These are phyloP conservation scores for Globisporangium middletonii DNA, from an alignment of 352 stramenopile genomes.

Conservation along the genomic window DNA sequence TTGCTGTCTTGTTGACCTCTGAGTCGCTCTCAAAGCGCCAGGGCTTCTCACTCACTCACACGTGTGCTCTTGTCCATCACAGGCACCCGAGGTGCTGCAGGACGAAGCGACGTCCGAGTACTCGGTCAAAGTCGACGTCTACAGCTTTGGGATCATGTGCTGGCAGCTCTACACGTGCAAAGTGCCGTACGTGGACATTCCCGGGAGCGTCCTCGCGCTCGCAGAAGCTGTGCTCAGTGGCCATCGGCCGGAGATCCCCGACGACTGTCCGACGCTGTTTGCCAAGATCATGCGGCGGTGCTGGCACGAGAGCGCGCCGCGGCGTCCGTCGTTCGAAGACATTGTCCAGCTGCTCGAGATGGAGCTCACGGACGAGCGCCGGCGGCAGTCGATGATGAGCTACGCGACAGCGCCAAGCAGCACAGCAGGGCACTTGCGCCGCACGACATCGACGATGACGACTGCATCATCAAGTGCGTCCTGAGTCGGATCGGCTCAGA, in stretches of 20 bases:
- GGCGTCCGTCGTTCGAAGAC: conserved; percentile 69
- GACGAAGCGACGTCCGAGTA: conserved; percentile 66
- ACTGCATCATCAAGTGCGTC: conserved; percentile 1
- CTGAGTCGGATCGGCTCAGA: background rate
- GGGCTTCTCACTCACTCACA: background rate
- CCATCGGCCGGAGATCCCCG: conserved; percentile 53
- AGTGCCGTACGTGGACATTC: conserved; percentile 68
- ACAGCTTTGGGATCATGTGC: conserved; percentile 83
- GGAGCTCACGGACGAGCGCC: conserved; percentile 49
- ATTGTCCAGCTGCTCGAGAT: conserved; percentile 76
- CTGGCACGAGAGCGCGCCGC: conserved; percentile 65
- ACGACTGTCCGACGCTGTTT: conserved; percentile 57
- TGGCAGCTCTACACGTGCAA: conserved; percentile 77
- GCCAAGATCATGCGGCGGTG: conserved; percentile 79
- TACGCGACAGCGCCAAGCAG: conserved; percentile 4
- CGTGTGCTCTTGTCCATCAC: background rate
- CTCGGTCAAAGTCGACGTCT: conserved; percentile 81
- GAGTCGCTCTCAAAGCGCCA: too few species aligned
- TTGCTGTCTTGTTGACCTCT: background rate
- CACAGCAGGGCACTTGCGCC: conserved; percentile 1
- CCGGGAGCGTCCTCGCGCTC: conserved; percentile 66
- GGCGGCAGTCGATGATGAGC: conserved; percentile 17
- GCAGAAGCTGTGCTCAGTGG: conserved; percentile 66
- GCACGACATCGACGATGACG: conserved; percentile 1
- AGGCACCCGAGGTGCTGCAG: conserved; percentile 65